Percentiles rank a stretch among this genome's conserved stretches.
Evolutionary conservation across 306 rosid species (phyloP).

Genomic region (Vicia villosa): DNA sequence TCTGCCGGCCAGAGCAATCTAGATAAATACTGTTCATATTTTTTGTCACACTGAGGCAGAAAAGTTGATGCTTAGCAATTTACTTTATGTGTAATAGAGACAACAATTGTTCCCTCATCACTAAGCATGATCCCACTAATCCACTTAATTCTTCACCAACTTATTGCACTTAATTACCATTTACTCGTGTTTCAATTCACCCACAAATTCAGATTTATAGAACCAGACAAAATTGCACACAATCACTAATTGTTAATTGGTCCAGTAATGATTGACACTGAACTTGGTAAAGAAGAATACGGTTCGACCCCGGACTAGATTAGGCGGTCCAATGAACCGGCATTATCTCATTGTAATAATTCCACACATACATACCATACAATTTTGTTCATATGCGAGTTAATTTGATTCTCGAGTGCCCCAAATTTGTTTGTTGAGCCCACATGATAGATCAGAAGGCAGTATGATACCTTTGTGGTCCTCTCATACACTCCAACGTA

Average conservation of each 20-base stretch:
- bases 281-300: too few species aligned
- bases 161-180: background rate
- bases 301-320: too few species aligned
- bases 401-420: too few species aligned
- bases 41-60: background rate
- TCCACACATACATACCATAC: conserved; percentile 24
- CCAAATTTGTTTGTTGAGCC: conserved; percentile 13
- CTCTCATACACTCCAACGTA: conserved; percentile 33
- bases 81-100: conserved; percentile 28
- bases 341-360: conserved; percentile 16
- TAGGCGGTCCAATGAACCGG: too few species aligned
- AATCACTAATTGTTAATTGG: too few species aligned
- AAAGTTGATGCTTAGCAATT: conserved; percentile 32
- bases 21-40: conserved; percentile 6
- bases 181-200: background rate
- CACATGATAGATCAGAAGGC: conserved; percentile 26
- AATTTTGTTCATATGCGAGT: background rate
- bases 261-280: too few species aligned
- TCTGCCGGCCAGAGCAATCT: conserved; percentile 29
- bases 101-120: conserved; percentile 15
- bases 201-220: too few species aligned
- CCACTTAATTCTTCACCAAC: conserved; percentile 6
- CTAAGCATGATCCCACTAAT: conserved; percentile 20
- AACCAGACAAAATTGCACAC: too few species aligned
- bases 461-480: conserved; percentile 38